A percentile compares a stretch with the other conserved stretches of the same genome.
These are phyloP conservation scores for Collybia sordida DNA, from an alignment of 768 basidiomycete genomes.

Conservation along the genomic window DNA sequence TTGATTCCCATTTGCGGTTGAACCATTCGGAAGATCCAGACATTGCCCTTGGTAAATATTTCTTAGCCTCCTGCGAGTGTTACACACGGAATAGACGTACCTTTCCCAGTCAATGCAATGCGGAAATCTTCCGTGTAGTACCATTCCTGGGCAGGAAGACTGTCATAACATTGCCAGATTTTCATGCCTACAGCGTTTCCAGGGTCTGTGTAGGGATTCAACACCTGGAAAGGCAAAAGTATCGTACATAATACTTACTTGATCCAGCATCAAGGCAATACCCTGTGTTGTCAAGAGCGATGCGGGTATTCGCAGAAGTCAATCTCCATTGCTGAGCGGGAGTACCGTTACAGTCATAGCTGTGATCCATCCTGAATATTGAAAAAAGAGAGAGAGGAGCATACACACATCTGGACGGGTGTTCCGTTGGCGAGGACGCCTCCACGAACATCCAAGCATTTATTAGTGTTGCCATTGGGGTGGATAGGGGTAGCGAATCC, in stretches of 20 bases:
- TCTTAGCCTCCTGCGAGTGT: background rate
- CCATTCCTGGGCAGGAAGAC: slow-evolving; percentile 35
- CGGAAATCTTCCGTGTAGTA: slow-evolving; percentile 25
- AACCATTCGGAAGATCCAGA: slow-evolving; percentile 31
- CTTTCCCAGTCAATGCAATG: slow-evolving; percentile 20
- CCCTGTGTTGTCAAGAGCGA: slow-evolving; percentile 26
- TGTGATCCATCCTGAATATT: slow-evolving; percentile 3
- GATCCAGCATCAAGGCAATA: slow-evolving; percentile 36
- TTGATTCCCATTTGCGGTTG: slow-evolving; percentile 22
- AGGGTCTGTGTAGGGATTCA: slow-evolving; percentile 15
- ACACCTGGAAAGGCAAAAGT: background rate
- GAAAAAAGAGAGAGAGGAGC: background rate
- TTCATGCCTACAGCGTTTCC: slow-evolving; percentile 30
- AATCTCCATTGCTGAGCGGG: slow-evolving; percentile 30
- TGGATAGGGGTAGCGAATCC: slow-evolving; percentile 21
- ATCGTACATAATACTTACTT: slow-evolving; percentile 12
- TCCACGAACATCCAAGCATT: slow-evolving; percentile 34
- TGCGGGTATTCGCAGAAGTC: slow-evolving; percentile 22
- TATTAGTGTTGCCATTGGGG: slow-evolving; percentile 22
- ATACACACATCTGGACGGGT: slow-evolving; percentile 30
- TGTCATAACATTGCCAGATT: slow-evolving; percentile 34
- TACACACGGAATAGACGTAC: slow-evolving; percentile 9
- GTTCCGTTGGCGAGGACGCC: slow-evolving; percentile 27
- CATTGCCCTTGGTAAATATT: slow-evolving; percentile 16
- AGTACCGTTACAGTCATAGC: slow-evolving; percentile 33